Conservation (phyloP, 164 flowering plant genomes). For the Brasenia schreberi region DNA sequence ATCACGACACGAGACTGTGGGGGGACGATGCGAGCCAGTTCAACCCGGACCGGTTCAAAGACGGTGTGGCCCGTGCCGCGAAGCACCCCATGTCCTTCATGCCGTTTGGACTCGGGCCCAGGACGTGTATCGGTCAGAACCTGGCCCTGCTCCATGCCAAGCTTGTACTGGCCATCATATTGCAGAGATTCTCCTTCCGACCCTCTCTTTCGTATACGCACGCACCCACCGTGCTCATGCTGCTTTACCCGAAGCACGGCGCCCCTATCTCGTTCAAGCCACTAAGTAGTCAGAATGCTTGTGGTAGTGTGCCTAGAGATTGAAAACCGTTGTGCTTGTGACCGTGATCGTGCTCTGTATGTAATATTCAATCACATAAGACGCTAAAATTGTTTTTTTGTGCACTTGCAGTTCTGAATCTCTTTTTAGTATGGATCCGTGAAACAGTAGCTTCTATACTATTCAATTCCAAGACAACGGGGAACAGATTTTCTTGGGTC, state of each 20-base stretch:
- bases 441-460: neutral
- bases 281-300: neutral
- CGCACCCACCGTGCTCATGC: conserved; percentile 81
- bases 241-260: conserved; percentile 80
- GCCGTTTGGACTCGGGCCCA: conserved; percentile 87
- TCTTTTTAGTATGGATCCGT: too few relatives aligned
- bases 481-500: neutral
- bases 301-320: neutral
- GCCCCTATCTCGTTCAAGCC: conserved; percentile 57
- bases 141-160: conserved; percentile 76
- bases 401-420: neutral
- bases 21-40: conserved; percentile 73
- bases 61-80: conserved; percentile 72
- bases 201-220: conserved; percentile 62
- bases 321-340: conserved; percentile 5
- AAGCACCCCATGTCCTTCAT: conserved; percentile 76
- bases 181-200: conserved; percentile 55
- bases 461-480: neutral
- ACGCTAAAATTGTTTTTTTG: neutral
- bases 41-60: conserved; percentile 69
- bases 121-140: conserved; percentile 85
- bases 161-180: conserved; percentile 43
- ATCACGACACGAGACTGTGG: conserved; percentile 81
- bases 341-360: neutral
- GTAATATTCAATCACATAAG: neutral